These are phyloP conservation scores for Lachnum nothofagi DNA, from an alignment of 2,329 filamentous ascomycete genomes.

Conservation along the genomic window DNA sequence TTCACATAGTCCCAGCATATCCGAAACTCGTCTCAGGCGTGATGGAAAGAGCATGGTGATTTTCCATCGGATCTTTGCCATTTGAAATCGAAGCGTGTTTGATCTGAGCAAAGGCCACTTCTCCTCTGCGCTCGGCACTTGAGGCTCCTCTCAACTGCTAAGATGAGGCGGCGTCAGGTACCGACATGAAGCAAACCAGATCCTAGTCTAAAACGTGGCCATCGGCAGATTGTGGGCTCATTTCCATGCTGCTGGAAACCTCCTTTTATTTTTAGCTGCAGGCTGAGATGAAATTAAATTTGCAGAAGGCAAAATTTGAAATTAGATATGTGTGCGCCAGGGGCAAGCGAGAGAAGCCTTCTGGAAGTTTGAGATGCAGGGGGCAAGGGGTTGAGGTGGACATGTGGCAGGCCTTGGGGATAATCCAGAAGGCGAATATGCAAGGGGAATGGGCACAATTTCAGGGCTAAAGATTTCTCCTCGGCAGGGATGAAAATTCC, in stretches of 20 bases:
- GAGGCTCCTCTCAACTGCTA: too few species aligned
- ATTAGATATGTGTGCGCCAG: not conserved
- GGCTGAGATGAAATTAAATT: not conserved
- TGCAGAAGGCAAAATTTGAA: not conserved
- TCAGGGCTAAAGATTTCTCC: not conserved
- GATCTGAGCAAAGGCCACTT: too few species aligned
- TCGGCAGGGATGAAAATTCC: too few species aligned
- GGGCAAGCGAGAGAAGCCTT: slow-evolving; percentile 1
- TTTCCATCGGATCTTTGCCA: too few species aligned
- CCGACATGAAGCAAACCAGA: too few species aligned
- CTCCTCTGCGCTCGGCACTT: too few species aligned
- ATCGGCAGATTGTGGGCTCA: not conserved
- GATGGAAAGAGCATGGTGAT: too few species aligned
- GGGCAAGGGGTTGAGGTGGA: not conserved
- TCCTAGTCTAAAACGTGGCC: not conserved
- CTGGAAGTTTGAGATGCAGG: slow-evolving; percentile 1
- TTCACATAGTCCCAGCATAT: too few species aligned
- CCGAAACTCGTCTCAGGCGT: too few species aligned
- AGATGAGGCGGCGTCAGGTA: too few species aligned
- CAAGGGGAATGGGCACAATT: not conserved
- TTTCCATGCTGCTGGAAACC: not conserved
- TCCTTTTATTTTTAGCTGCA: not conserved
- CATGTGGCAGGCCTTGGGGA: not conserved
- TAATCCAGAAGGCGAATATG: not conserved
- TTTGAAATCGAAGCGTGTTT: too few species aligned